Evolutionary conservation across 2,329 filamentous ascomycete species (phyloP).

Genomic region (Calonectria multiphialidica): DNA sequence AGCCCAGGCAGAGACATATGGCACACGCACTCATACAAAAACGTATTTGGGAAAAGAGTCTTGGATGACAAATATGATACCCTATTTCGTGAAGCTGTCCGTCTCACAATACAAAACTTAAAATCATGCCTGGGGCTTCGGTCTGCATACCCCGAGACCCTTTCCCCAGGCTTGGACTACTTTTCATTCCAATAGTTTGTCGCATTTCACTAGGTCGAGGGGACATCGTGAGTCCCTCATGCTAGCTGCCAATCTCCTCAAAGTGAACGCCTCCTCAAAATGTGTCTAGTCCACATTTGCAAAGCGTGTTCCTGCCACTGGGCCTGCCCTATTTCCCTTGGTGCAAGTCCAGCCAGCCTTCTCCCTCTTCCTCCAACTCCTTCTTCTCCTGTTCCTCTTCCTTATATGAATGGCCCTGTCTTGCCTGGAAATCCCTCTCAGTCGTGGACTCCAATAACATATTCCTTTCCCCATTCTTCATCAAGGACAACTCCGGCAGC

Average conservation of each 20-base stretch:
- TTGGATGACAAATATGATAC: constrained; percentile 29
- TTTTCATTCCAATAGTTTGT: constrained; percentile 44
- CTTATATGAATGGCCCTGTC: not conserved
- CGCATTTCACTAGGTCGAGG: constrained; percentile 38
- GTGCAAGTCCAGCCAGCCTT: constrained; percentile 3
- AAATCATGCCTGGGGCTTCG: not conserved
- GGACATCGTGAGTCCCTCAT: constrained; percentile 28
- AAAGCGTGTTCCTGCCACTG: constrained; percentile 32
- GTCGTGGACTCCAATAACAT: constrained; percentile 23
- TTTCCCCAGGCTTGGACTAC: constrained; percentile 6
- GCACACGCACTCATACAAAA: not conserved
- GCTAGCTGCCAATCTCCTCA: constrained; percentile 30
- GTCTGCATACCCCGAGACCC: constrained; percentile 8
- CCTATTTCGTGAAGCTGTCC: constrained; percentile 28
- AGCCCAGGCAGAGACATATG: not conserved
- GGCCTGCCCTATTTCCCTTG: constrained; percentile 24
- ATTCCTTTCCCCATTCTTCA: not conserved
- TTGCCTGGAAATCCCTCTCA: constrained; percentile 21
- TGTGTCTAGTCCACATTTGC: constrained; percentile 14
- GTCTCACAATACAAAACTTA: constrained; percentile 27
- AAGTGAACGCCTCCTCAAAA: constrained; percentile 20
- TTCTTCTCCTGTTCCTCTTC: no score
- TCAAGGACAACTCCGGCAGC: constrained; percentile 10
- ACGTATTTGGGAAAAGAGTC: constrained; percentile 16
- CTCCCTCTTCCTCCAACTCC: not conserved